These are phyloP conservation scores for Nicotiana otophora DNA, from an alignment of 257 asterid genomes.

Conservation along the genomic window DNA sequence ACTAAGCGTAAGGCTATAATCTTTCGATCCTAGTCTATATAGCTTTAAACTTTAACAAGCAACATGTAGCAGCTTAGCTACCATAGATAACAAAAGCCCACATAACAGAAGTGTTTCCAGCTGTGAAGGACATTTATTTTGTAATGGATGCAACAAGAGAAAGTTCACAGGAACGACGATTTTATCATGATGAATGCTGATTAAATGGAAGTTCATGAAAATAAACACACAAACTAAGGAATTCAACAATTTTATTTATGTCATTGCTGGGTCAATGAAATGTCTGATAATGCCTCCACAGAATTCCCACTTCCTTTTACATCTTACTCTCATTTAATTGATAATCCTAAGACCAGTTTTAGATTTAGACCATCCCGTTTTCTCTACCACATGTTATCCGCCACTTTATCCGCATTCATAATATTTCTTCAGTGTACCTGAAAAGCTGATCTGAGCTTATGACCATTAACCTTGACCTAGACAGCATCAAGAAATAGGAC, in stretches of 20 bases:
- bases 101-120: neutral
- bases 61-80: neutral
- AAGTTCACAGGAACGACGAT: neutral
- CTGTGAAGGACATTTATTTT: neutral
- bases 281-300: conserved; percentile 5
- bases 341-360: neutral
- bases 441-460: neutral
- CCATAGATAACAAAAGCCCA: neutral
- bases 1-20: neutral
- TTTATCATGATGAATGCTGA: neutral
- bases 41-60: neutral
- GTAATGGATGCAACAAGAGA: neutral
- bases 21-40: neutral
- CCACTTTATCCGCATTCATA: neutral
- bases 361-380: neutral
- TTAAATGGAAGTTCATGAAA: conserved; percentile 6
- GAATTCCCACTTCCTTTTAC: neutral
- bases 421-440: neutral
- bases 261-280: neutral
- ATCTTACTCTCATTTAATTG: neutral
- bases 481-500: neutral
- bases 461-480: conserved; percentile 3
- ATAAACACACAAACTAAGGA: neutral
- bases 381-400: neutral
- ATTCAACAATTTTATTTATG: conserved; percentile 5